Percentiles rank a stretch among this genome's conserved stretches.
phyloP scores from a whole-genome alignment of 2,329 filamentous ascomycete species.

The Colletotrichum liriopes region DNA sequence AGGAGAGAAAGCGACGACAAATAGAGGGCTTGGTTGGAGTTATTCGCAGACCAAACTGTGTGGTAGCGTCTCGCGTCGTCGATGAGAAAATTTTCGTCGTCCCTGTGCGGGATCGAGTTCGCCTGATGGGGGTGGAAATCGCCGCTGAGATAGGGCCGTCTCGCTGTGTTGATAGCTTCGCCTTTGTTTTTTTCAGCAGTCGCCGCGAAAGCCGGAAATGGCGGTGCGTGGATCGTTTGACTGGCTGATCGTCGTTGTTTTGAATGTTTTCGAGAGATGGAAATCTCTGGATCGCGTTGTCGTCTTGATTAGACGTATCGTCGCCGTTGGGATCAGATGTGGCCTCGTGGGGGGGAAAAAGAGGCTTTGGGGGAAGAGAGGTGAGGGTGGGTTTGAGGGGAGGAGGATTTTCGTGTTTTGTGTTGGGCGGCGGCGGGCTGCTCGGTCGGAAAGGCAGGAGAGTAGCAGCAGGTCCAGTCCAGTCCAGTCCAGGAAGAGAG shows the following conservation, averaged over 20 bases:
- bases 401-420: slow-evolving; percentile 46
- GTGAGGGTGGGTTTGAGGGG: slow-evolving; percentile 43
- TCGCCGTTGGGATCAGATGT: slow-evolving; percentile 40
- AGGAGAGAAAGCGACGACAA: slow-evolving; percentile 31
- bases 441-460: slow-evolving; percentile 43
- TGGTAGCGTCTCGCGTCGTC: slow-evolving; percentile 37
- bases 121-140: slow-evolving; percentile 37
- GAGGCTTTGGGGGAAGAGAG: slow-evolving; percentile 38
- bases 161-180: slow-evolving; percentile 43
- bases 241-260: slow-evolving; percentile 34
- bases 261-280: slow-evolving; percentile 25
- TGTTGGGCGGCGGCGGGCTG: slow-evolving; percentile 45
- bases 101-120: slow-evolving; percentile 41
- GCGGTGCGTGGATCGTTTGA: slow-evolving; percentile 23
- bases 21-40: slow-evolving; percentile 19
- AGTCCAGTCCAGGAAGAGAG: slow-evolving; percentile 25
- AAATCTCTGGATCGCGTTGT: slow-evolving; percentile 40
- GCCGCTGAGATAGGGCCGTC: slow-evolving; percentile 40
- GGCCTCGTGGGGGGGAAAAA: slow-evolving; percentile 36
- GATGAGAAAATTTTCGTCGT: slow-evolving; percentile 42
- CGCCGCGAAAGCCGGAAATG: slow-evolving; percentile 24
- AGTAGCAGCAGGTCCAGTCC: slow-evolving; percentile 10
- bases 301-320: slow-evolving; percentile 43
- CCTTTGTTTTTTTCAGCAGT: slow-evolving; percentile 32
- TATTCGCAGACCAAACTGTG: slow-evolving; percentile 26